Evolutionary conservation across 1,284 basidiomycete species (phyloP), one percentile per base, ranked within the genome.

Genomic region (Sporisorium scitamineum): DNA sequence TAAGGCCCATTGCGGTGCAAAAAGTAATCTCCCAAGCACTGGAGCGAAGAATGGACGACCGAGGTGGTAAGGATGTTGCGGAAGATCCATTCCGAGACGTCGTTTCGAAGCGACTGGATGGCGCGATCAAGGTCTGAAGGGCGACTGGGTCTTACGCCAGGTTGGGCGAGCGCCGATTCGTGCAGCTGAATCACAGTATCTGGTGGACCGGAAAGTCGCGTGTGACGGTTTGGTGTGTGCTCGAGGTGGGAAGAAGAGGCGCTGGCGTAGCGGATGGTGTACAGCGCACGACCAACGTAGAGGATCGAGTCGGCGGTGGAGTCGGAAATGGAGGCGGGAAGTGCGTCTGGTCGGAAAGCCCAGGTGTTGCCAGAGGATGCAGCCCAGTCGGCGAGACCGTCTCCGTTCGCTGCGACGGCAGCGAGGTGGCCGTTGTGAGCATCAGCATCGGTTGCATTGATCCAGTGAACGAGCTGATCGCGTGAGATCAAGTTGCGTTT

Each of bases 1-100:
- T 93, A 95, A 83, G 95, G 93, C 27, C 94, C 94, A 78, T 95
- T 93, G 54, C 94, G 90, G 50, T 94, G 88, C 13, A 96, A 89
- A 82, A 95, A 95, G 85, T 76, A 80, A 55, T 71, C 53, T 27
- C 61, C 62, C 90, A 93, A 85, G 6, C 90, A 90, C 63, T 92
- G 89, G 13, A 93, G 89, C 0, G 92, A 90, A 26, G 91, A 91
- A 69, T 92, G 90, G 0, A 95, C 92, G 74, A 94, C 92, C 72
- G 90, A 89, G 78, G 90, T 90, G 0, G 93, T 95, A 58, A 96
- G 88, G 32, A 96, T 91, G 80, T 94, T 93, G 32, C 90, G 87
- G 93, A 94, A 96, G 3, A 96, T 87, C 94, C 94, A 96, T 87
- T 94, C 93, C 74, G 92, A 91, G 62, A 93, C 88, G 62, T 91